These are phyloP conservation scores for Pseudozyma hubeiensis DNA, from an alignment of 1,284 basidiomycete genomes.

Conservation along the genomic window DNA sequence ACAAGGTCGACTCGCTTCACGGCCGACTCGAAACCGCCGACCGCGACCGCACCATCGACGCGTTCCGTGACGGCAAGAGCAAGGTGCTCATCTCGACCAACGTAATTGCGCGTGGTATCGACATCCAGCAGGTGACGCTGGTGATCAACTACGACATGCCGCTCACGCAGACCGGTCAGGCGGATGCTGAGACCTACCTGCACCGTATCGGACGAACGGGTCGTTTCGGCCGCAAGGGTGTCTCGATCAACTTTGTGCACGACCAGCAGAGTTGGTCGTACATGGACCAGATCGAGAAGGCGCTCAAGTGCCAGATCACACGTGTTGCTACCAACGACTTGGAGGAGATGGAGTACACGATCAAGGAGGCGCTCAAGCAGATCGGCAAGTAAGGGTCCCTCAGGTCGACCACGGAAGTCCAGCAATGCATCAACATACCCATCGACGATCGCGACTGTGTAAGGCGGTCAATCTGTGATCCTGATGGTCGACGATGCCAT, in stretches of 20 bases:
- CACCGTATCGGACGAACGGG: slow-evolving; percentile 84
- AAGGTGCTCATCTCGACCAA: slow-evolving; percentile 99
- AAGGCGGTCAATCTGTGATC: too few species aligned
- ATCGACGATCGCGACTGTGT: background rate
- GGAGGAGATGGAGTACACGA: slow-evolving; percentile 67
- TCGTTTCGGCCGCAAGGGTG: slow-evolving; percentile 67
- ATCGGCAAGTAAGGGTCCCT: slow-evolving; percentile 38
- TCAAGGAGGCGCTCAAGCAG: slow-evolving; percentile 64
- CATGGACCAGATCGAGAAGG: slow-evolving; percentile 66
- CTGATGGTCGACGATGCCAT: too few species aligned
- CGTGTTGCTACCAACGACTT: slow-evolving; percentile 65
- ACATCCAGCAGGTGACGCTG: slow-evolving; percentile 94
- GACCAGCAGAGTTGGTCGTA: slow-evolving; percentile 62
- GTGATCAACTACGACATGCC: slow-evolving; percentile 91
- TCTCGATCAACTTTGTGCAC: slow-evolving; percentile 69
- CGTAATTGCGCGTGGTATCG: slow-evolving; percentile 97
- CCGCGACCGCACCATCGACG: slow-evolving; percentile 91
- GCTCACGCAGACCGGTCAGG: slow-evolving; percentile 72
- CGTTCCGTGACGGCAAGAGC: slow-evolving; percentile 93
- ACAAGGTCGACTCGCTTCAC: slow-evolving; percentile 95
- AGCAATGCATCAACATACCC: slow-evolving; percentile 26
- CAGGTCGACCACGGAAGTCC: background rate
- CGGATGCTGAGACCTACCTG: slow-evolving; percentile 96
- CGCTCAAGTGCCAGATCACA: slow-evolving; percentile 62
- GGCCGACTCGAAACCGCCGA: slow-evolving; percentile 89